Evolutionary conservation across 2,329 filamentous ascomycete genomes (phyloP), one percentile per base, ranked within the genome.

Genomic region (Fusarium sp.): DNA sequence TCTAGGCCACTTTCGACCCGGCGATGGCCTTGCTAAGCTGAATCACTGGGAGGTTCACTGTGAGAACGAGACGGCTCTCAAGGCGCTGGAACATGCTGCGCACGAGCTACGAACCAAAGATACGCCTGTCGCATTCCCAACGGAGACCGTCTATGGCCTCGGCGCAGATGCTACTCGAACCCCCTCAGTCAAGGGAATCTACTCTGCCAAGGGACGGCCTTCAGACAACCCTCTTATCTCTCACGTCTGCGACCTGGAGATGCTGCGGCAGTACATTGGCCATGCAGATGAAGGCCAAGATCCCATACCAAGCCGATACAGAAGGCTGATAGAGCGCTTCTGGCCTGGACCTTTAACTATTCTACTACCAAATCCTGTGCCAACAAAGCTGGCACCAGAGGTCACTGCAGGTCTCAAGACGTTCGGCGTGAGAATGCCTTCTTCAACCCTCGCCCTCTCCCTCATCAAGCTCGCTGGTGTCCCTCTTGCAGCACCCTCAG

Each of bases 281-380:
- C 59, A 39, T n/a, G 53, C 24, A 8, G 57, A 65, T 7, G 60
- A 48, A 24, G 59, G 64, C 2, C 59, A 72, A 9, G 80, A 81
- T 59, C 72, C 73, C 5, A 82, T 97, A 38, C 93, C 93, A 0
- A 75, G 79, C 1, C 90, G 93, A 70, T 99, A 99, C 77, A 82
- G 82, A 55, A 81, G 91, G 1, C 78, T 99, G 22, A 92, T 98
- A 53, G 79, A 87, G 53, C 83, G 82, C 39, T 99, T 97, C 81
- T 99, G 95, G 95, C 95, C 95, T 0, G 95, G 95, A 0, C 93
- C 95, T 1, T 78, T 99, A 49, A 99, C 95, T 0, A 93, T 99
- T 62, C 84, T 99, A 40, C 83, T 99, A 7, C 92, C 90, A 0
- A 90, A 92, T 46, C 91, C 91, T 1, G 69, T 78, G n/a, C 78